Base-by-base conservation (phyloP, 1,284 basidiomycete genomes). In the Puccinia sorghi region DNA sequence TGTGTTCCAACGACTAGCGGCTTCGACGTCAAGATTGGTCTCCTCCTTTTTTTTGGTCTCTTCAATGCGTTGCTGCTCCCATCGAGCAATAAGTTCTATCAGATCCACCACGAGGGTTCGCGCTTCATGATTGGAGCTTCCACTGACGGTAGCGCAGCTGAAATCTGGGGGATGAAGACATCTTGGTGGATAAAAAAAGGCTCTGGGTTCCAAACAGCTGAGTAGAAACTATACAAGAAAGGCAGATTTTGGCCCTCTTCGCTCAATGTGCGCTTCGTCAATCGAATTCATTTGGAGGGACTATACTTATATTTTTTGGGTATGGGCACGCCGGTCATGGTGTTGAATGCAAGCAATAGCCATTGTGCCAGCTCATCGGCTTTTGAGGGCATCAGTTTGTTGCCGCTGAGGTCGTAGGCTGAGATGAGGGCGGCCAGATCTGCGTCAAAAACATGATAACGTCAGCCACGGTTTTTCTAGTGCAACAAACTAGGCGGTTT, bases 121-220 rank as follows among this genome's bases (percentile, higher is more conserved):
- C 27, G 92, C 91, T 82, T 99, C 97, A 41, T 88, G 84, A n/a
- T 89, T 91, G 5, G 93, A 89, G 72, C 83, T 82, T 15, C 89
- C 88, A 6, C 89, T 86, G 1, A 90, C 89, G 27, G 89, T 79
- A 99, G 87, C 48, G 92, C 93, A 83, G 92, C 92, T 80, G 95
- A 92, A 86, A 99, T 94, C 83, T 97, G 93, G 0, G 94, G 93
- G n/a, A 99, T 89, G 84, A 99, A 99, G 43, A 97, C 87, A 20
- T 93, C 92, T 59, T 96, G 91, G 80, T 94, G 93, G 71, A 93
- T 90, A 86, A 93, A 99, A 87, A 99, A 99, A 7, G 97, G 88
- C 78, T 94, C 89, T 0, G 92, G 90, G 81, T 99, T 94, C 80
- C 94, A 92, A 80, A 94, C 91, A 78, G 99, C 89, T 81, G 94